Evolutionary conservation across 192 early-diverging fungal species (phyloP).

Genomic region (Ramicandelaber brevisporus): DNA sequence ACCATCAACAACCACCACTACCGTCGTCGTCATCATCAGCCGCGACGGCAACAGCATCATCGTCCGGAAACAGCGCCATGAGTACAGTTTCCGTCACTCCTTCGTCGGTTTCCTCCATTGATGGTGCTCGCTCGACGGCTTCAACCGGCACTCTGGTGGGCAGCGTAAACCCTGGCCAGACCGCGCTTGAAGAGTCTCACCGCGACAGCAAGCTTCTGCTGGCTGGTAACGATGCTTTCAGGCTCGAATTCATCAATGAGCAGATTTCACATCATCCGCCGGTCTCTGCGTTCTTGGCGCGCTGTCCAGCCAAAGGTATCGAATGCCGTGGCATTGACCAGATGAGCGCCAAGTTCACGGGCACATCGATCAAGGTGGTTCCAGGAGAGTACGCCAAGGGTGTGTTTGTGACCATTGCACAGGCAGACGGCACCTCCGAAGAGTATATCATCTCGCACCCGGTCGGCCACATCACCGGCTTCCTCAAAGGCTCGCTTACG

Average conservation of each 20-base stretch:
- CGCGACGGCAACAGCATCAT: too few relatives aligned
- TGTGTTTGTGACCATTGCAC: slow-evolving; percentile 27
- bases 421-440: slow-evolving; percentile 31
- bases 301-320: slow-evolving; percentile 30
- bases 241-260: slow-evolving; percentile 29
- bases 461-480: slow-evolving; percentile 33
- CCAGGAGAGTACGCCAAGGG: slow-evolving; percentile 35
- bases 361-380: slow-evolving; percentile 38
- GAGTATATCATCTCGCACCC: slow-evolving; percentile 39
- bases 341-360: slow-evolving; percentile 42
- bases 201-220: too few relatives aligned
- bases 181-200: too few relatives aligned
- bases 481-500: slow-evolving; percentile 33
- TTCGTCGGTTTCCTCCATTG: too few relatives aligned
- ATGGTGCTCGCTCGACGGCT: too few relatives aligned
- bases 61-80: too few relatives aligned
- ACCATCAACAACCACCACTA: too few relatives aligned
- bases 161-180: too few relatives aligned
- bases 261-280: slow-evolving; percentile 35
- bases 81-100: too few relatives aligned
- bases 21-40: too few relatives aligned
- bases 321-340: slow-evolving; percentile 40
- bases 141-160: too few relatives aligned
- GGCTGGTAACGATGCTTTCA: slow-evolving; percentile 3
- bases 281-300: slow-evolving; percentile 30